Evolutionary conservation across 176 grass and related monocot species (phyloP).

Genomic region (Themeda triandra): DNA sequence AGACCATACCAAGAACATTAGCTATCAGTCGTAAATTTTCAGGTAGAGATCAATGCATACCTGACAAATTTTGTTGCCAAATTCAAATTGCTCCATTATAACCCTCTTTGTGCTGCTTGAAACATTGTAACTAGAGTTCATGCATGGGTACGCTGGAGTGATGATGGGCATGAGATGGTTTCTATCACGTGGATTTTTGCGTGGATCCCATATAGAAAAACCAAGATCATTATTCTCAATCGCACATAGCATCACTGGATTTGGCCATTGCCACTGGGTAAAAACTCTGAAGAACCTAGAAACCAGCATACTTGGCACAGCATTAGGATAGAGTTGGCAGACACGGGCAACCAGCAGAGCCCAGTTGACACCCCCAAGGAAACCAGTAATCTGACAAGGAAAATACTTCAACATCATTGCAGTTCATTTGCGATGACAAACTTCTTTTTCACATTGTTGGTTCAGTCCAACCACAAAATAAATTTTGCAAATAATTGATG

Average conservation of each 20-base stretch:
- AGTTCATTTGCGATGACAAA: not conserved
- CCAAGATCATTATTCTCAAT: slow-evolving; percentile 85
- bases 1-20: slow-evolving; percentile 19
- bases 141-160: slow-evolving; percentile 93
- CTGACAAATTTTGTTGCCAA: slow-evolving; percentile 80
- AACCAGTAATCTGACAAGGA: slow-evolving; percentile 79
- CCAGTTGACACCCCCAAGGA: slow-evolving; percentile 95
- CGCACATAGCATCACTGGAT: slow-evolving; percentile 87
- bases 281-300: slow-evolving; percentile 95
- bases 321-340: slow-evolving; percentile 97
- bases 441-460: not conserved
- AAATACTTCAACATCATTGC: slow-evolving; percentile 2
- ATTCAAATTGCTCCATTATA: slow-evolving; percentile 86
- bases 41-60: slow-evolving; percentile 36
- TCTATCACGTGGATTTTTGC: slow-evolving; percentile 79
- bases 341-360: slow-evolving; percentile 82
- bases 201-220: slow-evolving; percentile 92
- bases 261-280: slow-evolving; percentile 93
- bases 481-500: not conserved
- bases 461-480: not conserved
- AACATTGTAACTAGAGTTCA: slow-evolving; percentile 99
- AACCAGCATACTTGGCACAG: slow-evolving; percentile 89
- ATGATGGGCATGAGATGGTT: slow-evolving; percentile 94
- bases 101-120: slow-evolving; percentile 76
- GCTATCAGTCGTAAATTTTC: slow-evolving; percentile 11